A percentile compares a stretch with the other conserved stretches of the same genome.
Conservation (phyloP, 495 filamentous ascomycete genomes). For the Pyronema domesticum region DNA sequence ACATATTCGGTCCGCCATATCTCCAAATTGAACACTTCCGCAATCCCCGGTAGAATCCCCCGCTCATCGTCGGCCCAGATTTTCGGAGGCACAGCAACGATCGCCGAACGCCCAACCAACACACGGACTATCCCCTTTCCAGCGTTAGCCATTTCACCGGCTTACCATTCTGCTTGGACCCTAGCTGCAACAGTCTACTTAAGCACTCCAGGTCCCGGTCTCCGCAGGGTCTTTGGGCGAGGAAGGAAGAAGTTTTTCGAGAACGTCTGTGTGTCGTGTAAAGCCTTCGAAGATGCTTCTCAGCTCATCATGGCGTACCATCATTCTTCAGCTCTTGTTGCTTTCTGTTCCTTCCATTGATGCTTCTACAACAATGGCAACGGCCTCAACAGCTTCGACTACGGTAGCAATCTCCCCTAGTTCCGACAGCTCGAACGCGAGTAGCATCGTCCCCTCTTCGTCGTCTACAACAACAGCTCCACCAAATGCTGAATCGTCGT, state of each 20-base stretch:
- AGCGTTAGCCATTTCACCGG: neutral
- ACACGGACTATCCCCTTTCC: neutral
- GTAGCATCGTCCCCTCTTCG: neutral
- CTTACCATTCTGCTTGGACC: neutral
- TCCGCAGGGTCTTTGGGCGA: neutral
- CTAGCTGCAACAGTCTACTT: neutral
- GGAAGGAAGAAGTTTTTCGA: neutral
- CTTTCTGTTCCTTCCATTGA: neutral
- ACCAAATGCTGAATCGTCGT: neutral
- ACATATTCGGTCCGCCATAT: no score
- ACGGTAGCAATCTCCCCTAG: conserved; percentile 6
- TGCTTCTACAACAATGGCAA: conserved; percentile 13
- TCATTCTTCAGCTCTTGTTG: conserved; percentile 1
- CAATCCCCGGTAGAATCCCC: no score
- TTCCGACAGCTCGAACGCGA: no score
- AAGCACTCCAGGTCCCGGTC: neutral
- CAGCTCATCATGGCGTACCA: neutral
- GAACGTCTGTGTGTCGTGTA: neutral
- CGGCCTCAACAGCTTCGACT: neutral
- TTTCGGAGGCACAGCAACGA: neutral
- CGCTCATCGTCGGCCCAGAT: no score
- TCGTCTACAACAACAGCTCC: conserved; percentile 8
- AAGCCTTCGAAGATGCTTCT: neutral
- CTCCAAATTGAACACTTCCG: no score
- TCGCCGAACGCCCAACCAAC: neutral